Percentiles rank a stretch among this genome's conserved stretches.
Conservation (phyloP, 1,139 yeast species). For the Yamadazyma epiphylla region DNA sequence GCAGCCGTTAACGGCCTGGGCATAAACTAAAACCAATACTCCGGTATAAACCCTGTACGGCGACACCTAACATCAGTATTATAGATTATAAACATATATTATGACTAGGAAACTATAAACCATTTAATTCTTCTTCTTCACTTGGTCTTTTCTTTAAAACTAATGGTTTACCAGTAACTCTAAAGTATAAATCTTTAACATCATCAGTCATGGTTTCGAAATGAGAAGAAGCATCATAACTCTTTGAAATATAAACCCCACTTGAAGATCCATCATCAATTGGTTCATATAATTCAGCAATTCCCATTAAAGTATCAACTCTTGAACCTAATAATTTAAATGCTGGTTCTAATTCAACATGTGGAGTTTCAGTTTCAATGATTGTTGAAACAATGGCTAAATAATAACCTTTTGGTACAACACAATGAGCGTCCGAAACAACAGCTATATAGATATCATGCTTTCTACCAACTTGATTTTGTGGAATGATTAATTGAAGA, state of each 20-base stretch:
- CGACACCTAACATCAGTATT: too few relatives aligned
- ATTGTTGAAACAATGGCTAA: conserved; percentile 93
- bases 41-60: too few relatives aligned
- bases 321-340: conserved; percentile 80
- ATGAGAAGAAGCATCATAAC: conserved; percentile 93
- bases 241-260: conserved; percentile 77
- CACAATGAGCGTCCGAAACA: conserved; percentile 86
- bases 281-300: conserved; percentile 90
- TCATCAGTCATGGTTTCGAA: conserved; percentile 96
- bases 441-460: conserved; percentile 94
- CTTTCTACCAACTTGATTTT: conserved; percentile 89
- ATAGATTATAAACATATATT: conserved; percentile 1
- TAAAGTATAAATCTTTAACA: conserved; percentile 86
- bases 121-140: conserved; percentile 46
- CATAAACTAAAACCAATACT: too few relatives aligned
- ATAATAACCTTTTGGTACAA: conserved; percentile 84
- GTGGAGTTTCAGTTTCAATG: conserved; percentile 92
- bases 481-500: conserved; percentile 91
- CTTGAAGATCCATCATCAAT: conserved; percentile 74
- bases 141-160: conserved; percentile 74
- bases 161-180: conserved; percentile 90
- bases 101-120: conserved; percentile 16
- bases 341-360: conserved; percentile 90
- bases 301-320: conserved; percentile 90
- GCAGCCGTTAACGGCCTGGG: too few relatives aligned